Conservation (phyloP, 768 basidiomycete species). For the Pulveroboletus frians region DNA sequence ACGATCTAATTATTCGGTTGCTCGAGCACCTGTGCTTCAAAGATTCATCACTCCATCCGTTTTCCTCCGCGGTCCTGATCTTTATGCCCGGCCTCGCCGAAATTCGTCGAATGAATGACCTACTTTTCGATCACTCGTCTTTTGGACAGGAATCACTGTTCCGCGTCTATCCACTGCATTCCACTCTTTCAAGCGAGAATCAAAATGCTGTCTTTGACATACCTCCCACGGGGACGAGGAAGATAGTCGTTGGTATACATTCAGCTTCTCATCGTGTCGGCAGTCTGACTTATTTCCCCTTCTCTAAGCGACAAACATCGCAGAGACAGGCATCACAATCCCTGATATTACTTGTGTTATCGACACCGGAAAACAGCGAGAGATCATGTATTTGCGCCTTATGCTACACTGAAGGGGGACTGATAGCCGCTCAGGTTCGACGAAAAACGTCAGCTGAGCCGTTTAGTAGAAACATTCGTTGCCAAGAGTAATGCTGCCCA, state of each 20-base stretch:
- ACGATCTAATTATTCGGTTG: constrained; percentile 80
- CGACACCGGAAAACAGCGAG: constrained; percentile 88
- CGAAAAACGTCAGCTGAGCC: constrained; percentile 93
- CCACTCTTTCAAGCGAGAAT: constrained; percentile 85
- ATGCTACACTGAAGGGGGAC: background rate
- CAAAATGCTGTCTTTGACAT: constrained; percentile 89
- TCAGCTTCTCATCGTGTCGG: background rate
- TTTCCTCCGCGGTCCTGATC: constrained; percentile 78
- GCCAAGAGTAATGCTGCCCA: constrained; percentile 90
- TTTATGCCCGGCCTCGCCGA: constrained; percentile 96
- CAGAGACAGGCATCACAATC: constrained; percentile 97
- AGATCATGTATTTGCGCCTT: constrained; percentile 63
- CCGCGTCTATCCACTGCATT: constrained; percentile 82
- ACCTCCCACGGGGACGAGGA: constrained; percentile 73
- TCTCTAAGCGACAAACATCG: constrained; percentile 76
- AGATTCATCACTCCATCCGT: constrained; percentile 43
- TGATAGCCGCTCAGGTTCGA: constrained; percentile 59
- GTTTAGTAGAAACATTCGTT: constrained; percentile 86
- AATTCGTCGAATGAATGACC: constrained; percentile 83
- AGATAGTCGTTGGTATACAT: constrained; percentile 85
- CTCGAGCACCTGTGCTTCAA: constrained; percentile 82
- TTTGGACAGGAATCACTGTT: constrained; percentile 67
- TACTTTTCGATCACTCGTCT: constrained; percentile 64
- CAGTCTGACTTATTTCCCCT: background rate
- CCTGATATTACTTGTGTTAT: constrained; percentile 97